Base-by-base conservation (phyloP, 768 basidiomycete species). In the Glaciozyma martinii region DNA sequence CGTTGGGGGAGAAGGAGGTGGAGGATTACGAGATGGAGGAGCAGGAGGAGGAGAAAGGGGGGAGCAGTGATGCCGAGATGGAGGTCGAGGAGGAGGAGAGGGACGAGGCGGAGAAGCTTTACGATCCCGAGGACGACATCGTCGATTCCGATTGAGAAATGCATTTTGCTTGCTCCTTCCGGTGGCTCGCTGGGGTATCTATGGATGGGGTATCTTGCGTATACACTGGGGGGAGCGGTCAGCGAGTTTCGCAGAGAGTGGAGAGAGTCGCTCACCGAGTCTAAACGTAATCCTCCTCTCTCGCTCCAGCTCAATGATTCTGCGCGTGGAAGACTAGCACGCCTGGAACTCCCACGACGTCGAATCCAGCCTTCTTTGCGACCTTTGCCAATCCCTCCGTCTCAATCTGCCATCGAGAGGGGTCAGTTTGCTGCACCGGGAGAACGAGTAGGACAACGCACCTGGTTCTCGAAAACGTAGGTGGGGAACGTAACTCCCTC, bases 101-200 rank as follows among this genome's bases (percentile, higher is more conserved):
- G 18, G 44, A 27, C 46, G 25, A 25, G 16, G 49, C n/a, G 25
- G 52, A n/a, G 9, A 0, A 15, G 19, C 57, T 61, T 25, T 68
- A 21, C 44, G 67, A 68, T 19, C 37, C 42, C 15, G 66, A 67
- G 5, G 66, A 67, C 66, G 66, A 67, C 29, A 67, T 67, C 50
- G 62, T 27, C 1, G 66, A 63, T 42, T 52, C n/a, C 15, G 13
- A 52, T 23, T 47, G 21, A 46, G 46, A 18, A 19, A 7, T 40
- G 37, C 37, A 40, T 40, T 40, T 40, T 40, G 37, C 37, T 40
- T 40, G 37, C 37, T 40, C 37, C 37, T 8, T 40, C 15, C 37
- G 37, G 12, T 13, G 7, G 37, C 15, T 40, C 37, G 37, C 37
- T 40, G 10, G 37, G 37, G 37, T 40, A 40, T 40, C 37, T 7